phyloP scores from a whole-genome alignment of 805 yeast genomes.

The Saccharomycopsis capsularis region DNA sequence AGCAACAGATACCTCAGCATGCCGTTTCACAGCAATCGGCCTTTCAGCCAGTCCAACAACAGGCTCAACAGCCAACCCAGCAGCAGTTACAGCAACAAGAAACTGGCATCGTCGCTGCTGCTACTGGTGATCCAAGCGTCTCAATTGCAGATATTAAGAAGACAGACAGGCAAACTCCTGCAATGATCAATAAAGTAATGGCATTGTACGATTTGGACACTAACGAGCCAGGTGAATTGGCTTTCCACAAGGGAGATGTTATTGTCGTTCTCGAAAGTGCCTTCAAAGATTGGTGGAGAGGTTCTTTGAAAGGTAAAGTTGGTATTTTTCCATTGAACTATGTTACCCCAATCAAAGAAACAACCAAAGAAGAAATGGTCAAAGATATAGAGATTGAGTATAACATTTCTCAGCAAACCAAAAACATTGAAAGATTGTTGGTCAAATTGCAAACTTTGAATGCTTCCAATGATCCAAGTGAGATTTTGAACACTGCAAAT shows the following conservation, averaged over 20 bases:
- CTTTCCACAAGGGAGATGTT: conserved; percentile 81
- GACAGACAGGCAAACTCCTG: conserved; percentile 25
- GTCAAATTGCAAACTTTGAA: conserved; percentile 33
- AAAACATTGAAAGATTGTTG: conserved; percentile 67
- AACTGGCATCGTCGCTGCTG: conserved; percentile 15
- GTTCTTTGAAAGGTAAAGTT: conserved; percentile 67
- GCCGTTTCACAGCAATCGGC: conserved; percentile 12
- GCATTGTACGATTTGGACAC: conserved; percentile 80
- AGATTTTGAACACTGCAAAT: conserved; percentile 33
- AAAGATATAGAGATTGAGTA: conserved; percentile 46
- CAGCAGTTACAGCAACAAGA: conserved; percentile 18
- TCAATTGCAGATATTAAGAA: conserved; percentile 22
- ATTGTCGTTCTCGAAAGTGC: conserved; percentile 83
- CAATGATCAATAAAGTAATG: conserved; percentile 56
- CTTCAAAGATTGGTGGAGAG: conserved; percentile 94
- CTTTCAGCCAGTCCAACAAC: background rate
- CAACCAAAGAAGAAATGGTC: conserved; percentile 51
- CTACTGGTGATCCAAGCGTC: conserved; percentile 7
- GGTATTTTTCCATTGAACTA: conserved; percentile 94
- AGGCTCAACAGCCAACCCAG: conserved; percentile 9
- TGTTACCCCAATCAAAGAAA: conserved; percentile 70
- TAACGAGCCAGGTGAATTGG: conserved; percentile 77
- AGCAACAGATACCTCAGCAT: conserved; percentile 18
- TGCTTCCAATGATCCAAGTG: conserved; percentile 27
- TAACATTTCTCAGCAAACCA: conserved; percentile 44